A percentile compares a stretch with the other conserved stretches of the same genome.
These are phyloP conservation scores for Sedum album DNA, from an alignment of 164 flowering plant species.

Conservation along the genomic window DNA sequence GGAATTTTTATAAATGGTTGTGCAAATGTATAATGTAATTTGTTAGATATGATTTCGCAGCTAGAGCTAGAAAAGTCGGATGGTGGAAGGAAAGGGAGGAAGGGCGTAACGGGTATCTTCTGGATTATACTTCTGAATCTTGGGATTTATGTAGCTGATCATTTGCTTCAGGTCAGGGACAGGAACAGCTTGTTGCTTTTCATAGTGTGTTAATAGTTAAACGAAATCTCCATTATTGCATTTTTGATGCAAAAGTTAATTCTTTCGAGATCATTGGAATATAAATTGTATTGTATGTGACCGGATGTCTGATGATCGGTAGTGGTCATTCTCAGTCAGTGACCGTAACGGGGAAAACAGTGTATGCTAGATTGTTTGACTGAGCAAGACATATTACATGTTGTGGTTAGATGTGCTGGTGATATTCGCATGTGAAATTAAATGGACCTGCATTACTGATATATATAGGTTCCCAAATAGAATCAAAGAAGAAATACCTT, in stretches of 20 bases:
- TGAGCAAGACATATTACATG: too few species aligned
- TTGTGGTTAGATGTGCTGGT: too few species aligned
- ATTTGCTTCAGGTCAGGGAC: slow-evolving; percentile 56
- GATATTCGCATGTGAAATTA: too few species aligned
- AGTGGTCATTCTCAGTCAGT: too few species aligned
- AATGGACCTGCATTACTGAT: not conserved
- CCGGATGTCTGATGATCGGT: too few species aligned
- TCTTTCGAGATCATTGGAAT: not conserved
- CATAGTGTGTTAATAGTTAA: too few species aligned
- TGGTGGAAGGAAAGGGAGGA: slow-evolving; percentile 36
- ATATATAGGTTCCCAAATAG: not conserved
- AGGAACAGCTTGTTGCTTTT: too few species aligned
- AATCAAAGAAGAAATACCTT: too few species aligned
- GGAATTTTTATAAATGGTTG: not conserved
- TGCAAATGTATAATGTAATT: slow-evolving; percentile 15
- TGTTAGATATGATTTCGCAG: slow-evolving; percentile 63
- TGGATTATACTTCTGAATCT: slow-evolving; percentile 84
- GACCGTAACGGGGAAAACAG: too few species aligned
- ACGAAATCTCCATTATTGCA: too few species aligned
- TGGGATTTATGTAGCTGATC: slow-evolving; percentile 77
- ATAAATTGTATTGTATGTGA: too few species aligned
- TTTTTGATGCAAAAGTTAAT: not conserved
- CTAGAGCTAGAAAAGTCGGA: slow-evolving; percentile 65
- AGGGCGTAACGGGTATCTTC: slow-evolving; percentile 75
- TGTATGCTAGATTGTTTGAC: too few species aligned